Base-by-base conservation (phyloP, 371 early-diverging fungal genomes). In the Conidiobolus incongruus region DNA sequence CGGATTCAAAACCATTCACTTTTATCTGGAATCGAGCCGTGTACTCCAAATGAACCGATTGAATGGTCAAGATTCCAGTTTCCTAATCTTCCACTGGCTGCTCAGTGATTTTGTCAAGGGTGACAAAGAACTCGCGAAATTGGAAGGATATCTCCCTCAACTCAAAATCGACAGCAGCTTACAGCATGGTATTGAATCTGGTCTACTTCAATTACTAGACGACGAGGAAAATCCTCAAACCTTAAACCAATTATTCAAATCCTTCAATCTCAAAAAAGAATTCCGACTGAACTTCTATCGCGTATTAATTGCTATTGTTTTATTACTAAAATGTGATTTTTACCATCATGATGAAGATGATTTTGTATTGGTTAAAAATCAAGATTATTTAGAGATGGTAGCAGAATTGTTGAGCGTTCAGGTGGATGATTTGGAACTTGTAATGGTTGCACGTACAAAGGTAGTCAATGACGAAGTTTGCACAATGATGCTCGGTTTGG, bases 51-150 rank as follows among this genome's bases (percentile, higher is more conserved):
- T 15, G 8, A 6, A 15, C 8, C n/a, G n/a, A n/a, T n/a, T n/a
- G n/a, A n/a, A n/a, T n/a, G 21, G 28, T 21, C 19, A 38, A 1
- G 85, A 86, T 49, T 64, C 81, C 40, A 80, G 72, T 35, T 94
- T 87, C 56, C 81, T 94, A 54, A 73, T 85, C 23, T 89, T 95
- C 50, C 83, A 90, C 52, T 71, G 81, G 23, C 66, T 91, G 41
- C 63, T 70, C 51, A 62, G 65, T 35, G 70, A 67, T 29, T 61
- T 59, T n/a, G 64, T 48, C 10, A 40, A 47, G 11, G 61, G 54
- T 31, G 67, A 59, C 51, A 64, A 41, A 45, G 52, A 22, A 39
- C 39, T 2, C 16, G 42, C n/a, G 30, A 43, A 11, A 35, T 45
- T 31, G 23, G 22, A 10, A 13, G 41, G 35, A 28, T n/a, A n/a